These are phyloP conservation scores for Hypholoma fasciculare DNA, from an alignment of 768 basidiomycete species.

Conservation along the genomic window DNA sequence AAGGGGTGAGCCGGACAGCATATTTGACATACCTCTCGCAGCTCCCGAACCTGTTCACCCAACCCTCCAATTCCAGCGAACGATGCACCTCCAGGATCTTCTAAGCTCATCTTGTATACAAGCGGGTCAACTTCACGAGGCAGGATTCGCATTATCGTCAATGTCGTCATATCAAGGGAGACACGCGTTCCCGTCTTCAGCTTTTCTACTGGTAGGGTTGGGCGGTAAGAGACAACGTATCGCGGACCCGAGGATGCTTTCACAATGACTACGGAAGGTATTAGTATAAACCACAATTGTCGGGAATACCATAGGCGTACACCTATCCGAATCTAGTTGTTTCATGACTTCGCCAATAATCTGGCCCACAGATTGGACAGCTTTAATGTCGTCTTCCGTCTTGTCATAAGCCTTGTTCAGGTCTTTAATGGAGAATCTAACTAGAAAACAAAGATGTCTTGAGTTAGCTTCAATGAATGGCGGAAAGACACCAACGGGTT, in stretches of 20 bases:
- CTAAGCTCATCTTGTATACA: conserved; percentile 99
- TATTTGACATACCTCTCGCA: conserved; percentile 73
- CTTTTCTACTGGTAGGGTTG: conserved; percentile 86
- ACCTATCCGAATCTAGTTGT: conserved; percentile 96
- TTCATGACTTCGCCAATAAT: conserved; percentile 99
- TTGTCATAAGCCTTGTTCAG: conserved; percentile 89
- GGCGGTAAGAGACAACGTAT: conserved; percentile 97
- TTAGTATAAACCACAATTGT: neutral
- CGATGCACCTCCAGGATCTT: conserved; percentile 93
- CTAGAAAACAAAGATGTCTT: conserved; percentile 36
- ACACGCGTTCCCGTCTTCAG: conserved; percentile 94
- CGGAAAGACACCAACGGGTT: conserved; percentile 62
- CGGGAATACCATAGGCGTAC: conserved; percentile 46
- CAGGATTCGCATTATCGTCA: conserved; percentile 98
- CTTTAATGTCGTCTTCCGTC: conserved; percentile 99
- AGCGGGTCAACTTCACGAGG: conserved; percentile 97
- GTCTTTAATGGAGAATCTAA: conserved; percentile 88
- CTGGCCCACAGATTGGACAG: conserved; percentile 97
- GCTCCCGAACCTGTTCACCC: conserved; percentile 93
- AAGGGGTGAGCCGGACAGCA: neutral
- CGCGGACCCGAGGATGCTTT: conserved; percentile 98
- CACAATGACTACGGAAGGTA: conserved; percentile 76
- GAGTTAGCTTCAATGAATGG: neutral
- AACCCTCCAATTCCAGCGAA: conserved; percentile 98
- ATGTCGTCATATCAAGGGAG: conserved; percentile 97